A percentile compares a stretch with the other conserved stretches of the same genome.
Evolutionary conservation across 768 basidiomycete genomes (phyloP).

Genomic region (Xerocomus potaroensis): DNA sequence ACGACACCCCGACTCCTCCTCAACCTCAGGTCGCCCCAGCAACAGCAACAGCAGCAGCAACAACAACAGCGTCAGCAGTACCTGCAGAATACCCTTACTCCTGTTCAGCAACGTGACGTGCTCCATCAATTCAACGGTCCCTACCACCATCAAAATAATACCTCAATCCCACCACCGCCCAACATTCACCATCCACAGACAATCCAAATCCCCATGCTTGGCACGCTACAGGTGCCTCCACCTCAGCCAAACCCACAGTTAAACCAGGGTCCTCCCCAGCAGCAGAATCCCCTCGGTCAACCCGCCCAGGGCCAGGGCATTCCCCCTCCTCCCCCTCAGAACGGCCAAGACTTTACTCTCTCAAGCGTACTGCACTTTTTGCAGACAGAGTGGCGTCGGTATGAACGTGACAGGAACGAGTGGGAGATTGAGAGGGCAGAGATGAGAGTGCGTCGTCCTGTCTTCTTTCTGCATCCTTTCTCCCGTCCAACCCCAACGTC

Average conservation of each 20-base stretch:
- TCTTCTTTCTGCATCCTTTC: background rate
- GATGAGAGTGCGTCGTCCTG: constrained; percentile 78
- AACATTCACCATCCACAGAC: constrained; percentile 37
- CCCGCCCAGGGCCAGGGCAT: constrained; percentile 52
- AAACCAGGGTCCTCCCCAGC: constrained; percentile 44
- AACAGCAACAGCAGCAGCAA: constrained; percentile 15
- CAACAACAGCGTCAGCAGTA: constrained; percentile 23
- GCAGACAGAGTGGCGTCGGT: constrained; percentile 96
- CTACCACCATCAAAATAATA: constrained; percentile 27
- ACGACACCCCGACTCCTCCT: constrained; percentile 31
- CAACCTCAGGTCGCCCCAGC: constrained; percentile 30
- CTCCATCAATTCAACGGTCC: constrained; percentile 26
- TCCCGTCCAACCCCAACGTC: background rate
- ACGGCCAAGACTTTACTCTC: constrained; percentile 88
- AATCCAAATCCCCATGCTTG: constrained; percentile 67
- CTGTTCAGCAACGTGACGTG: constrained; percentile 27
- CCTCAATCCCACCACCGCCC: constrained; percentile 24
- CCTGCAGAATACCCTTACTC: constrained; percentile 25
- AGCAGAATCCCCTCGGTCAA: constrained; percentile 53
- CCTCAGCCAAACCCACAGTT: constrained; percentile 39
- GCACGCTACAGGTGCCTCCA: constrained; percentile 61
- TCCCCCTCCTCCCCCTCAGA: constrained; percentile 75
- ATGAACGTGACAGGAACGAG: constrained; percentile 98
- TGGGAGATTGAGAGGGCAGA: constrained; percentile 99
- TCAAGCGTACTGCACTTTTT: constrained; percentile 95